Evolutionary conservation across 768 basidiomycete species (phyloP).

Genomic region (Suillus americanus): DNA sequence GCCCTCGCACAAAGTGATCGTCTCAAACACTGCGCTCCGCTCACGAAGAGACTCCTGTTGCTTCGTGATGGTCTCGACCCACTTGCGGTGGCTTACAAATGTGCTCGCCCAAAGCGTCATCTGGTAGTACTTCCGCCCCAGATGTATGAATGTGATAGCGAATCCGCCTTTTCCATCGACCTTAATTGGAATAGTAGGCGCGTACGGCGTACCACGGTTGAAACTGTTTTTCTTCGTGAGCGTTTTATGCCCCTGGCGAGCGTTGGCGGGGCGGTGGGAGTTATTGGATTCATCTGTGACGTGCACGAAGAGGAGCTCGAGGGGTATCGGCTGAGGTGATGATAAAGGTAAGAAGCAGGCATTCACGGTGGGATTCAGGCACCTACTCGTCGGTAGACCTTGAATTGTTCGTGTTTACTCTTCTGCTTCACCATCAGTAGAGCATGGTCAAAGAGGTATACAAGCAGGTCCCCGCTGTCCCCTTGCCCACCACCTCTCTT

Average conservation of each 20-base stretch:
- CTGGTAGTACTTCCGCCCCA: constrained; percentile 90
- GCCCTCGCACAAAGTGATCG: constrained; percentile 78
- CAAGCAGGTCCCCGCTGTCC: constrained; percentile 86
- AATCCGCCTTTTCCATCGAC: constrained; percentile 79
- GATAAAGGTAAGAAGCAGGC: constrained; percentile 8
- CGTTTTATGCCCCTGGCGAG: constrained; percentile 41
- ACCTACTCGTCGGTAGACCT: constrained; percentile 89
- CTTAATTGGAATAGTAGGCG: constrained; percentile 50
- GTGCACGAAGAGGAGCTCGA: constrained; percentile 85
- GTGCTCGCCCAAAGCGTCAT: constrained; percentile 91
- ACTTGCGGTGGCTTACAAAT: constrained; percentile 83
- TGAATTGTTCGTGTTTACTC: constrained; percentile 88
- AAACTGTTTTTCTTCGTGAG: constrained; percentile 48
- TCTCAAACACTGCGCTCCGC: constrained; percentile 84
- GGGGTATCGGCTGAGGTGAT: constrained; percentile 78
- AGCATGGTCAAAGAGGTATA: constrained; percentile 97
- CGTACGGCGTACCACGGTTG: constrained; percentile 38
- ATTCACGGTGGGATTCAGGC: not conserved
- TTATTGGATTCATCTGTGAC: constrained; percentile 63
- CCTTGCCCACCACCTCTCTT: constrained; percentile 71
- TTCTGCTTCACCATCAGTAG: constrained; percentile 94
- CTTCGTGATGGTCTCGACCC: constrained; percentile 89
- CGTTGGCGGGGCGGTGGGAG: constrained; percentile 31
- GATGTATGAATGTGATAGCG: constrained; percentile 90
- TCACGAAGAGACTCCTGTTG: constrained; percentile 87